Conservation (phyloP, 305 asterid species). For the Fraxinus ornus region DNA sequence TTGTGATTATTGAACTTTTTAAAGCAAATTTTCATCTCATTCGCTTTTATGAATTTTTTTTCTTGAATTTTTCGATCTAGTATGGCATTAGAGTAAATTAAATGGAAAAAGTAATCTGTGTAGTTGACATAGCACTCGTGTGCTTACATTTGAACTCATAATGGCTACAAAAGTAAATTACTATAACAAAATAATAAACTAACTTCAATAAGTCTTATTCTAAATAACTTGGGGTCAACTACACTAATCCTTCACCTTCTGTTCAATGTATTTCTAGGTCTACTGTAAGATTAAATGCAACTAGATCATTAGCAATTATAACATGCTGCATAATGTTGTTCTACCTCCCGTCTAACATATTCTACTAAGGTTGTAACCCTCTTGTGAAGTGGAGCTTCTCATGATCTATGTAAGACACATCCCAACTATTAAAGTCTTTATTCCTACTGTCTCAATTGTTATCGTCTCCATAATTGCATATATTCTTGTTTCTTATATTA, state of each 20-base stretch:
- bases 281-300: not conserved
- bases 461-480: not conserved
- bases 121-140: not conserved
- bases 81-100: not conserved
- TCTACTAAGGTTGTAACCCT: not conserved
- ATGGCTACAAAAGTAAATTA: not conserved
- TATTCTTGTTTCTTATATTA: not conserved
- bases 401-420: not conserved
- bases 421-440: not conserved
- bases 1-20: not conserved
- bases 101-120: not conserved
- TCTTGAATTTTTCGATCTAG: not conserved
- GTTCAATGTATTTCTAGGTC: not conserved
- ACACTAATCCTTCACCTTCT: not conserved
- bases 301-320: not conserved
- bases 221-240: not conserved
- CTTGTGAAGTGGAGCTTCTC: not conserved
- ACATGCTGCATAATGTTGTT: not conserved
- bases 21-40: not conserved
- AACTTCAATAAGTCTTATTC: not conserved
- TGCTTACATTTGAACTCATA: not conserved
- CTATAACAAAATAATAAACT: not conserved
- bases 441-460: not conserved
- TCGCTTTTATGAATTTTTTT: not conserved
- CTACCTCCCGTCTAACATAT: not conserved